Base-by-base conservation (phyloP, 2,329 filamentous ascomycete species). In the Nigrograna mackinnonii region DNA sequence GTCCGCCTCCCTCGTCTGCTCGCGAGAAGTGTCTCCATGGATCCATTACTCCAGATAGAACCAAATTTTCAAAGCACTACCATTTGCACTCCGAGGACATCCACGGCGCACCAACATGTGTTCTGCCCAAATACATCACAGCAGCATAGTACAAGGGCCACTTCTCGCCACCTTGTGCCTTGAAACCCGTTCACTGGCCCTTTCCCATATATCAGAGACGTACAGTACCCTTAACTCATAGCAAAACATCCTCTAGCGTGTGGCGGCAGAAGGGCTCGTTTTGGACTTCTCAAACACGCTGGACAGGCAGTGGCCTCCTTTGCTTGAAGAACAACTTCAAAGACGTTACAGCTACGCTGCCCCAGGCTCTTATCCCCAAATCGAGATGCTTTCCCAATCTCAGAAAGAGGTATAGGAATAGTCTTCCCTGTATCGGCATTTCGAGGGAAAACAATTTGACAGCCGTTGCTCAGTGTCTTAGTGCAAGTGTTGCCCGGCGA, bases 241-340 rank as follows among this genome's bases (percentile, higher is more conserved):
- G 44, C 58, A 42, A 58, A 57, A 40, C 52, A 62, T 12, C 55
- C 53, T 24, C 58, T 38, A 35, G 49, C 55, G 40, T 58, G 49
- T 33, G 57, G 54, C 32, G 54, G 52, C 34, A 63, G 37, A 22
- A 41, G 43, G 30, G 50, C 58, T 39, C 52, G 43, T 33, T 38
- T 52, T 17, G 53, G 46, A 35, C 47, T 58, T 31, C 55, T 52
- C 18, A 46, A 49, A 31, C 54, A 60, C 12, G 55, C 54, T 32
- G 54, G 48, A 43, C 60, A 62, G 5, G 53, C 46, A 11, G 53
- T 57, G 3, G 24, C 18, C 34, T 63, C 56, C 30, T 50, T 54
- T 30, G 22, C 50, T 34, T 64, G 56, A 30, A 54, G 40, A 5
- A 59, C 51, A 12, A 60, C 57, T 39, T 58, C 53, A 37, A 62